These are phyloP conservation scores for Dactylellina leptospora DNA, from an alignment of 2,329 filamentous ascomycete species.

Conservation along the genomic window DNA sequence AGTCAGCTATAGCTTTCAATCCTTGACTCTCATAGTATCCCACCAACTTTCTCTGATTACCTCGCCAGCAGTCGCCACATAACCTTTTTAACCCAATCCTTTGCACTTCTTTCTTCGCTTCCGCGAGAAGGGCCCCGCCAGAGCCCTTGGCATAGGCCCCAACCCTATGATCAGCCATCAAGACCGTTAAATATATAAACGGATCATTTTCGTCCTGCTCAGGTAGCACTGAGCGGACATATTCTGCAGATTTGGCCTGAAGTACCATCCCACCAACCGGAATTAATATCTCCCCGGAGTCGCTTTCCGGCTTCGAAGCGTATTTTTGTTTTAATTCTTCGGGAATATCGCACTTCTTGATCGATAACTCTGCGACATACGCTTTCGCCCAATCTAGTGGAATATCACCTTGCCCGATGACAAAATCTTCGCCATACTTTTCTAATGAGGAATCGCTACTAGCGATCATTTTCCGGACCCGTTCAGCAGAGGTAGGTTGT, in stretches of 20 bases:
- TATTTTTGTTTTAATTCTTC: slow-evolving; percentile 13
- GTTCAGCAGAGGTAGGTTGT: slow-evolving; percentile 2
- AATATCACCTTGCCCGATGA: background rate
- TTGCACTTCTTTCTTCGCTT: slow-evolving; percentile 24
- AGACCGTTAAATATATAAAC: slow-evolving; percentile 10
- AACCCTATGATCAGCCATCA: slow-evolving; percentile 29
- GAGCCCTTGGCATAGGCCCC: slow-evolving; percentile 23
- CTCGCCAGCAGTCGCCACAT: slow-evolving; percentile 36
- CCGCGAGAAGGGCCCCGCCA: slow-evolving; percentile 10
- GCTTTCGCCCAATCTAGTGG: slow-evolving; percentile 17
- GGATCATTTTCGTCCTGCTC: slow-evolving; percentile 36
- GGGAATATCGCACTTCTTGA: slow-evolving; percentile 14
- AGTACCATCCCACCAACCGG: slow-evolving; percentile 28
- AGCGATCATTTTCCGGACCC: slow-evolving; percentile 10
- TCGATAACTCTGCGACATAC: slow-evolving; percentile 13
- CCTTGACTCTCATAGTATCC: slow-evolving; percentile 37
- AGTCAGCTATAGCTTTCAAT: slow-evolving; percentile 19
- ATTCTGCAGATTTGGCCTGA: slow-evolving; percentile 4
- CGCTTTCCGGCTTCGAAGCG: background rate
- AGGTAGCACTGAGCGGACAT: slow-evolving; percentile 23
- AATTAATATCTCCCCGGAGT: background rate
- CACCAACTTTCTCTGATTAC: slow-evolving; percentile 22
- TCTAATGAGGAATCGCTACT: slow-evolving; percentile 4
- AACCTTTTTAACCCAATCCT: slow-evolving; percentile 19
- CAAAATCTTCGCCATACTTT: background rate